phyloP scores from a whole-genome alignment of 2,329 filamentous ascomycete species.

The Colletotrichum cereale region DNA sequence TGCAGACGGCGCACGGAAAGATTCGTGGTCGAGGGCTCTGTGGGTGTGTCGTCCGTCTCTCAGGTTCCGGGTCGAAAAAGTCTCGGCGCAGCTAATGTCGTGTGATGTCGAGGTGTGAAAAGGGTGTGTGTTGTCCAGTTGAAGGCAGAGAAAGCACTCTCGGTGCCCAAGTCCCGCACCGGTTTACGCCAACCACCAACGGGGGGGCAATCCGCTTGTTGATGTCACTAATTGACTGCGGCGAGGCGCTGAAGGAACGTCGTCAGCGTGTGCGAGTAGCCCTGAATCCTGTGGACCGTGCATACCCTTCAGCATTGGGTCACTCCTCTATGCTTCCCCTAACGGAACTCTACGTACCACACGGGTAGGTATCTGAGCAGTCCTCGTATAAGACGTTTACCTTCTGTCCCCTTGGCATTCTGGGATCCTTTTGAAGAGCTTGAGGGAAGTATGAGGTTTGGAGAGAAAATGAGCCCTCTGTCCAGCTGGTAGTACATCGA shows the following conservation, averaged over 20 bases:
- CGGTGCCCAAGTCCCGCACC: conserved; percentile 29
- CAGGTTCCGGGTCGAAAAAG: conserved; percentile 5
- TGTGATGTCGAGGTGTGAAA: conserved; percentile 24
- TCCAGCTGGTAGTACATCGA: neutral
- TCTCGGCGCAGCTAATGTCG: conserved; percentile 20
- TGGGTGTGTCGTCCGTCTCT: neutral
- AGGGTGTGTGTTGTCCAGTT: conserved; percentile 2
- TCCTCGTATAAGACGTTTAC: neutral
- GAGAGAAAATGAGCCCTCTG: neutral
- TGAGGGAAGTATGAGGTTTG: neutral
- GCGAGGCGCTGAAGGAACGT: conserved; percentile 7
- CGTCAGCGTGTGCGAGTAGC: neutral
- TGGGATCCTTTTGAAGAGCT: neutral
- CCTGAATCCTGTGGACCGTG: conserved; percentile 15
- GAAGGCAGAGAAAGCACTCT: conserved; percentile 6
- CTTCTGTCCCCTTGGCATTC: neutral
- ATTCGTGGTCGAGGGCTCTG: conserved; percentile 15
- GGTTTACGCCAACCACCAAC: conserved; percentile 10
- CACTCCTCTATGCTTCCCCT: conserved; percentile 4
- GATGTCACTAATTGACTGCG: conserved; percentile 37
- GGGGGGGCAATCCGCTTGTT: conserved; percentile 24
- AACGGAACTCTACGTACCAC: neutral
- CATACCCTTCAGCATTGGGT: conserved; percentile 3
- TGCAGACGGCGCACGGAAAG: conserved; percentile 24
- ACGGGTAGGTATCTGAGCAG: neutral